phyloP scores from a whole-genome alignment of 2,329 filamentous ascomycete genomes.

The Ophiostoma perfectum region DNA sequence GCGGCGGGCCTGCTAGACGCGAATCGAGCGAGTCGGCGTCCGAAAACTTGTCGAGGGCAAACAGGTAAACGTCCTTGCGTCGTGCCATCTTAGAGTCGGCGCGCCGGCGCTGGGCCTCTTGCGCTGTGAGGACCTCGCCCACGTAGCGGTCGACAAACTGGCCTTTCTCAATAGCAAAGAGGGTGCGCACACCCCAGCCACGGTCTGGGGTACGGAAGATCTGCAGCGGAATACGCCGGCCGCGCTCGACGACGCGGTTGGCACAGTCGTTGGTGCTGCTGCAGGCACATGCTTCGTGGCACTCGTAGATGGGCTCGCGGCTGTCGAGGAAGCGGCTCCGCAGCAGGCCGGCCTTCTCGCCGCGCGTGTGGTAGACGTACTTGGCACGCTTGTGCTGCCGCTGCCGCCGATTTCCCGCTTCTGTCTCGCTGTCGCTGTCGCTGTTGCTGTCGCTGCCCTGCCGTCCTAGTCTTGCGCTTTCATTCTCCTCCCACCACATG shows the following conservation, averaged over 20 bases:
- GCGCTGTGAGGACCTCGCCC: slow-evolving; percentile 61
- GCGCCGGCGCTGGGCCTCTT: slow-evolving; percentile 62
- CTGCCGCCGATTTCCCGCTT: background rate
- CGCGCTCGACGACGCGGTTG: slow-evolving; percentile 71
- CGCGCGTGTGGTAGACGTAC: slow-evolving; percentile 61
- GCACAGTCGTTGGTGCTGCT: slow-evolving; percentile 45
- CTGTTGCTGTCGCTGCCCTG: slow-evolving; percentile 26
- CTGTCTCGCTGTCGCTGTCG: slow-evolving; percentile 13
- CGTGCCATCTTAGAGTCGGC: slow-evolving; percentile 48
- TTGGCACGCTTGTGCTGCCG: slow-evolving; percentile 30
- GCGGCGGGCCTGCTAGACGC: slow-evolving; percentile 50
- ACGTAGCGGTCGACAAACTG: slow-evolving; percentile 78
- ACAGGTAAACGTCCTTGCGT: slow-evolving; percentile 73
- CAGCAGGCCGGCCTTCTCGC: slow-evolving; percentile 48
- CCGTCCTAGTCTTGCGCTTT: slow-evolving; percentile 27
- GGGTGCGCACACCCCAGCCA: slow-evolving; percentile 71
- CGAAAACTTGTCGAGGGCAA: slow-evolving; percentile 74
- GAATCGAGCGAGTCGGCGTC: slow-evolving; percentile 51
- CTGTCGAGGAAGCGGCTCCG: slow-evolving; percentile 48
- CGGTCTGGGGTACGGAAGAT: slow-evolving; percentile 69
- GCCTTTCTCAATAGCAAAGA: slow-evolving; percentile 59
- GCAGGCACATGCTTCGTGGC: slow-evolving; percentile 66
- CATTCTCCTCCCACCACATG: slow-evolving; percentile 52
- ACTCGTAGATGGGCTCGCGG: slow-evolving; percentile 69
- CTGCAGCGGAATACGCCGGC: slow-evolving; percentile 63